These are phyloP conservation scores for Botrytis byssoidea DNA, from an alignment of 2,329 filamentous ascomycete genomes.

Conservation along the genomic window DNA sequence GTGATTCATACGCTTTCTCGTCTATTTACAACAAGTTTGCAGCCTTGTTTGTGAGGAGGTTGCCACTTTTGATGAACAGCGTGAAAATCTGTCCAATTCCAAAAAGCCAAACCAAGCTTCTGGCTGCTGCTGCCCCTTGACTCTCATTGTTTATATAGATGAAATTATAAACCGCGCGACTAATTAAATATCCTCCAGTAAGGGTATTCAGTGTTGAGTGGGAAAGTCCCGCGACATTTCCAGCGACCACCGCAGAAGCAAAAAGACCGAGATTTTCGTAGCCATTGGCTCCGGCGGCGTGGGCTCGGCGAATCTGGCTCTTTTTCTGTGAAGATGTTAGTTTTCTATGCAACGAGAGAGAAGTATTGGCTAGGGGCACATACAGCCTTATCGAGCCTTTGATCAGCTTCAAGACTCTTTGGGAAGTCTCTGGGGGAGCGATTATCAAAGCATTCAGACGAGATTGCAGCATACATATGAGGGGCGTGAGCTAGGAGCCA, in stretches of 20 bases:
- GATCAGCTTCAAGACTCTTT: not conserved
- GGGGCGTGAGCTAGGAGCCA: not conserved
- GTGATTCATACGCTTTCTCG: not conserved
- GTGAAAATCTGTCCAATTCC: constrained; percentile 29
- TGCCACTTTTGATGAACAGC: constrained; percentile 32
- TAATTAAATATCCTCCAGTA: constrained; percentile 27
- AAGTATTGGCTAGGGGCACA: too few species aligned
- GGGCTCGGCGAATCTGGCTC: constrained; percentile 39
- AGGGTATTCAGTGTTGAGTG: constrained; percentile 28
- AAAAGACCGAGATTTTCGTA: constrained; percentile 44
- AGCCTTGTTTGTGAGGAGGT: constrained; percentile 23
- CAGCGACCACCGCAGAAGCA: constrained; percentile 42
- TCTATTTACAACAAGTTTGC: constrained; percentile 9
- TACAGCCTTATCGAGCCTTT: not conserved
- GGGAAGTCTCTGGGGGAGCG: not conserved
- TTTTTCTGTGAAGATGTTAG: constrained; percentile 32
- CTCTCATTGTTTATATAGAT: constrained; percentile 31
- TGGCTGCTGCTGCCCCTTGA: constrained; percentile 17
- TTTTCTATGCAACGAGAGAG: not conserved
- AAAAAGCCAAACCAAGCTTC: constrained; percentile 25
- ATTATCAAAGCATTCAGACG: constrained; percentile 5
- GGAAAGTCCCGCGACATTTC: constrained; percentile 39
- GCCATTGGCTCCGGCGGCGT: constrained; percentile 42
- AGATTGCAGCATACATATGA: not conserved
- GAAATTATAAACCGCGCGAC: constrained; percentile 29